Evolutionary conservation across 2,329 filamentous ascomycete species (phyloP), one percentile per base, ranked within the genome.

Genomic region (Calonectria pteridis): DNA sequence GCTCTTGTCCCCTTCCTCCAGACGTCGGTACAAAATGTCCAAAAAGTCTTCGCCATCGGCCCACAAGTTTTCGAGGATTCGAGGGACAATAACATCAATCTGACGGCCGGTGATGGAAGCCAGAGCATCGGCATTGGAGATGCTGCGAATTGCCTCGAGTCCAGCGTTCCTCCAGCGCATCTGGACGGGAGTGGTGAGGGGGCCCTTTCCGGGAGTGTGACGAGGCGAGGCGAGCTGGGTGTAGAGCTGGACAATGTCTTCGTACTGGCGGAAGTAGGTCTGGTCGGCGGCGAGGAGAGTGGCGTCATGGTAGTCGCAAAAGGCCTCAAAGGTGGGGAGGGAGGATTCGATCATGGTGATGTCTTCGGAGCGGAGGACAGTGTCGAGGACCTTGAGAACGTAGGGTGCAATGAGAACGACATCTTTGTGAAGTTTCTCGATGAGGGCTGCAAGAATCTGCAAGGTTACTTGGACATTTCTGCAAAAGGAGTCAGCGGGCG

Each of bases 391-490:
- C 79, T 93, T 94, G 82, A 98, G 91, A 70, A 98, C 92, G 81
- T 94, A 95, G 75, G 91, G 91, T 62, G 95, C 95, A 83, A 98
- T 98, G 66, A 99, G 92, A 66, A 95, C 94, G 63, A 98, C 91
- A 83, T 98, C 96, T 83, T 96, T 94, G 73, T 95, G 94, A 53
- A 95, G 91, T 86, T 98, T 98, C 83, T 98, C 96, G 84, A 98
- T 95, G 80, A 99, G 89, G 58, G 96, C 95, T 74, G 93, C 93
- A 78, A 98, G 89, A 79, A 99, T 98, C 84, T 97, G 94, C 73
- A 99, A 92, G 3, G 96, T 98, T 77, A 99, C 95, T 84, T 98
- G 95, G 72, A 98, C 94, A 87, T 97, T 97, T 78, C 95, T 97
- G 79, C 1, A 59, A 28, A 29, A 33, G 46, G n/a, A 63, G 68